Conservation (phyloP, 169 alveolate genomes). For the Plasmodium knowlesi region DNA sequence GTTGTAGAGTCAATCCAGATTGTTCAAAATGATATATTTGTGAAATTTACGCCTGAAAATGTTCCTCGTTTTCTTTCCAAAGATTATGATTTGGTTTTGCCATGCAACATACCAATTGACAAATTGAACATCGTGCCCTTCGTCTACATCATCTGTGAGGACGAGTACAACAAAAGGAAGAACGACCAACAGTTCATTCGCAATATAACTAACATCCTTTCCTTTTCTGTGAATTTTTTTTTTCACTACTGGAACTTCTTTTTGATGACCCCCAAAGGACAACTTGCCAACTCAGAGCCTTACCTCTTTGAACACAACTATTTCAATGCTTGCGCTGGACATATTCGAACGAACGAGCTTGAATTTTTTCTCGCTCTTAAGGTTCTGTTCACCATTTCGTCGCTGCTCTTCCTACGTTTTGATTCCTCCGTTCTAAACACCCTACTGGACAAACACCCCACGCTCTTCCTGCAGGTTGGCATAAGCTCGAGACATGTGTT, state of each 20-base stretch:
- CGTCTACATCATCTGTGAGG: constrained; percentile 56
- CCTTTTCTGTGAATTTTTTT: constrained; percentile 25
- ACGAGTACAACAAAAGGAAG: constrained; percentile 41
- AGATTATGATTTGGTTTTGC: constrained; percentile 20
- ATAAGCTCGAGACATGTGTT: neutral
- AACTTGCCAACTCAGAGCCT: neutral
- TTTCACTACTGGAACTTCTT: constrained; percentile 26
- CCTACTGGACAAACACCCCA: constrained; percentile 7
- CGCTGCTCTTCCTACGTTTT: constrained; percentile 58
- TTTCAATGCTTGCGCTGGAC: constrained; percentile 17
- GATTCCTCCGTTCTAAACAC: constrained; percentile 3
- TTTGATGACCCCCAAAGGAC: neutral
- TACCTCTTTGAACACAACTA: constrained; percentile 38
- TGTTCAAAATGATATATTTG: neutral
- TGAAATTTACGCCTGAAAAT: neutral
- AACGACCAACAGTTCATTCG: neutral
- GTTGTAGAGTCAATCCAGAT: constrained; percentile 21
- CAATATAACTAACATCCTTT: constrained; percentile 25
- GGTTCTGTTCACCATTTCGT: constrained; percentile 32
- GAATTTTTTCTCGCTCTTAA: constrained; percentile 40
- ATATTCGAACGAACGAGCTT: neutral
- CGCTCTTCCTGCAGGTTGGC: constrained; percentile 45
- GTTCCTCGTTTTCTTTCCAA: neutral
- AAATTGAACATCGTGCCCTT: constrained; percentile 22
- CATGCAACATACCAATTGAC: constrained; percentile 19